Base-by-base conservation (phyloP, 2,329 filamentous ascomycete genomes). In the Exophiala sp. region DNA sequence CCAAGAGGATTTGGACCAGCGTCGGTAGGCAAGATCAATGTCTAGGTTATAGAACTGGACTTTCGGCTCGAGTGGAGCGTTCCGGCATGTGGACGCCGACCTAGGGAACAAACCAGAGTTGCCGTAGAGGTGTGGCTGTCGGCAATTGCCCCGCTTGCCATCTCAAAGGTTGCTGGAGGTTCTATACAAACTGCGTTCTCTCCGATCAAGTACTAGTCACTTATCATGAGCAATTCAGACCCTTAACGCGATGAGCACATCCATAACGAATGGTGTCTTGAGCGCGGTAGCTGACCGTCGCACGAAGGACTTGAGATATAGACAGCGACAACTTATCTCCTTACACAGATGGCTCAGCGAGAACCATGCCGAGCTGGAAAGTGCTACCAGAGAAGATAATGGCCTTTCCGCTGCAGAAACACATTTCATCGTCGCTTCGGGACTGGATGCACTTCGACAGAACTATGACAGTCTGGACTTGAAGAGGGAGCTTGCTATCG, bases 281-380 rank as follows among this genome's bases (percentile, higher is more conserved):
- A 61, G 64, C 11, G 63, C 70, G 32, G 64, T 67, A 29, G 61
- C 68, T 11, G 72, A 75, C 55, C 70, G 71, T 24, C 69, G 72
- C 1, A 63, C 68, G 2, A 63, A 69, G 11, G 72, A 71, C 55
- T 65, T 68, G 18, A 62, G 68, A n/a, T 73, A 70, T 56, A 68
- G 71, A 2, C 72, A 73, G 49, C 57, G 64, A 4, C 72, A 75
- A 56, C 68, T 75, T 18, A 63, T 66, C 34, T 59, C 59, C 5
- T 63, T 75, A 1, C 73, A 74, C 50, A 42, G 62, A 3, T 50
- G 57, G 2, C 60, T 76, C 3, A 51, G 67, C 3, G 57, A 63
- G 14, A 54, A 66, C 34, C 58, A 66, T 14, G 59, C 60, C 1
- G 52, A 61, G 3, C 65, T 75, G 35, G 63, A 65, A 42, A 58